Base-by-base conservation (phyloP, 2,329 filamentous ascomycete species). In the Arthrobotrys iridis region DNA sequence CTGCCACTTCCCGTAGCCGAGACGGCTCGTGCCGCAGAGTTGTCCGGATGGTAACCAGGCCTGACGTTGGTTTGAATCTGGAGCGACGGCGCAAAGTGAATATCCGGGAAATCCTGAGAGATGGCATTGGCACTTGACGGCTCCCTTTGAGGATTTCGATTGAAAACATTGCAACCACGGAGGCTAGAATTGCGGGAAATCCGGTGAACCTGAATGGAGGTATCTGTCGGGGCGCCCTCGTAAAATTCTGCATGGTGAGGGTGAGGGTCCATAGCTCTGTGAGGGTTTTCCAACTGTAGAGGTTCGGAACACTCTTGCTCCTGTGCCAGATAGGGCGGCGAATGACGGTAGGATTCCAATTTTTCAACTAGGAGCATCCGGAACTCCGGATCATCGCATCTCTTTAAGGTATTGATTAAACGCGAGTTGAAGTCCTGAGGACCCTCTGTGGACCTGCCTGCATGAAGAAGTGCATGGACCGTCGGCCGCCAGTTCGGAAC, bases 401-500 rank as follows among this genome's bases (percentile, higher is more conserved):
- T 28, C 18, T 45, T 4, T 22, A 74, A 35, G 5, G 63, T 3
- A 24, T 35, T 67, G 37, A 67, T 46, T 11, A 67, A 41, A n/a
- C 20, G 48, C 4, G 45, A 48, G 28, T 50, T 33, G 40, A 67
- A 46, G 43, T 74, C 70, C 13, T 59, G 62, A 1, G 70, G 70
- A 4, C 62, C 62, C 8, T 68, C 8, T 1, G 48, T 45, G 0
- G 62, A n/a, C 22, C 37, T 52, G 1, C 70, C 70, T 0, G 70
- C 70, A n/a, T 63, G 35, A 13, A 74, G 43, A 2, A 74, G 2
- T 0, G 45, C 55, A 11, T 62, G 52, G 20, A 58, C 20, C 1
- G 41, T 58, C 0, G 30, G 55, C 13, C 70, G 41, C 26, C 20
- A 74, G 8, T 55, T 67, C 1, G 70, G 70, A 26, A 48, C 70